These are phyloP conservation scores for Spatholobus suberectus DNA, from an alignment of 306 rosid species.

Conservation along the genomic window DNA sequence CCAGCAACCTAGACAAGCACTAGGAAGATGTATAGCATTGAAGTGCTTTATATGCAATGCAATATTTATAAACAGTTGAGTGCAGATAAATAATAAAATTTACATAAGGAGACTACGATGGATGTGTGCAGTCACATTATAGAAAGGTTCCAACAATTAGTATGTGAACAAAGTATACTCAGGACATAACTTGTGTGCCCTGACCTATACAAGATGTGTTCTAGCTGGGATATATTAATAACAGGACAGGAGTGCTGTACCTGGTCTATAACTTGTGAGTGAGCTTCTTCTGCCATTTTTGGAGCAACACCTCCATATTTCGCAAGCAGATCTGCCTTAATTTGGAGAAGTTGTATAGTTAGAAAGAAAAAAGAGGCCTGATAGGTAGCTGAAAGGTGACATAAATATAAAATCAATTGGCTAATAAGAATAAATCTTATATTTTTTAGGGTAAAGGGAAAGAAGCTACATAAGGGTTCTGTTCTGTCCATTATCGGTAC, in stretches of 20 bases:
- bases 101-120: constrained; percentile 13
- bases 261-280: constrained; percentile 83
- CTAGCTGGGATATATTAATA: constrained; percentile 18
- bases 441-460: neutral
- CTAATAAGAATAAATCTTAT: constrained; percentile 7
- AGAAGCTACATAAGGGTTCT: neutral
- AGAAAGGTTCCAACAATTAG: constrained; percentile 13
- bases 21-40: neutral
- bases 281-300: constrained; percentile 98
- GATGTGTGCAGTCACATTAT: neutral
- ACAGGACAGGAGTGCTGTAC: constrained; percentile 44
- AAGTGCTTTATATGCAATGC: neutral
- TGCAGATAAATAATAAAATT: neutral
- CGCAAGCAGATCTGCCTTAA: constrained; percentile 90
- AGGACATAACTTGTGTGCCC: neutral
- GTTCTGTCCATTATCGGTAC: neutral
- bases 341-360: constrained; percentile 38
- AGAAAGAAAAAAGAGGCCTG: constrained; percentile 14
- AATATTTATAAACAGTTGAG: constrained; percentile 8
- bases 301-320: constrained; percentile 97
- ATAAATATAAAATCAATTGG: constrained; percentile 16
- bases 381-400: neutral
- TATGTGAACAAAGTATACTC: constrained; percentile 14
- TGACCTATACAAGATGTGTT: neutral
- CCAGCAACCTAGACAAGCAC: constrained; percentile 12